A percentile compares a stretch with the other conserved stretches of the same genome.
These are phyloP conservation scores for Colletotrichum scovillei DNA, from an alignment of 2,329 filamentous ascomycete genomes.

Conservation along the genomic window DNA sequence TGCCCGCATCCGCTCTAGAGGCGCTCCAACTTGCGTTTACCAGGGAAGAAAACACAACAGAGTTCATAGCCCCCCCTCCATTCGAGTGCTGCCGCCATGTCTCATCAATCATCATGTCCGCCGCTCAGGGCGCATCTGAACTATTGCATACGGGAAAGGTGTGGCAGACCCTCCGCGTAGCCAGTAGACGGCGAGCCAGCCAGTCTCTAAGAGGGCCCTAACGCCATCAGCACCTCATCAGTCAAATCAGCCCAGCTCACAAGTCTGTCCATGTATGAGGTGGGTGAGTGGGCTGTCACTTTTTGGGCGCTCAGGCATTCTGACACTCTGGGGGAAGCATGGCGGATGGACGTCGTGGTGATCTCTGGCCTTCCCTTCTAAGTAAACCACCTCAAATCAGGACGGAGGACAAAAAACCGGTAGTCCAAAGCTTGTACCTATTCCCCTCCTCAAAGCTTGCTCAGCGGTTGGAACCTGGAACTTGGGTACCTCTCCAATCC, in stretches of 20 bases:
- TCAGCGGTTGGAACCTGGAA: neutral
- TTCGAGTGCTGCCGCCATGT: conserved; percentile 30
- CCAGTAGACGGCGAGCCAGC: conserved; percentile 13
- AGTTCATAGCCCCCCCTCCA: conserved; percentile 31
- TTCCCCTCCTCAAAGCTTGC: neutral
- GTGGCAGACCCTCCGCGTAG: conserved; percentile 24
- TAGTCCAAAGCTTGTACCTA: neutral
- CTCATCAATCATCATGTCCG: conserved; percentile 29
- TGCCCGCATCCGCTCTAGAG: neutral
- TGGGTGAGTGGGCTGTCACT: conserved; percentile 21
- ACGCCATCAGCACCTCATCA: conserved; percentile 26
- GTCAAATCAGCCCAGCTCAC: conserved; percentile 12
- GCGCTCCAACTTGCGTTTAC: neutral
- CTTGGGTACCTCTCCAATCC: neutral
- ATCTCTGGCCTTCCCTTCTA: neutral
- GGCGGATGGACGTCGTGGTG: neutral
- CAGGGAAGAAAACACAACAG: conserved; percentile 18
- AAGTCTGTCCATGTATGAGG: conserved; percentile 21
- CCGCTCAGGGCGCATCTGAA: conserved; percentile 33
- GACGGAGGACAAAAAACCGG: neutral
- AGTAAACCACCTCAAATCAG: neutral
- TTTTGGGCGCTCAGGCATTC: neutral
- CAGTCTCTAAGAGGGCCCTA: conserved; percentile 21
- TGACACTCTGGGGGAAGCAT: neutral
- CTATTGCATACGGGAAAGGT: conserved; percentile 21